Evolutionary conservation across 2,329 filamentous ascomycete genomes (phyloP), one percentile per base, ranked within the genome.

Genomic region (Fusarium illudens): DNA sequence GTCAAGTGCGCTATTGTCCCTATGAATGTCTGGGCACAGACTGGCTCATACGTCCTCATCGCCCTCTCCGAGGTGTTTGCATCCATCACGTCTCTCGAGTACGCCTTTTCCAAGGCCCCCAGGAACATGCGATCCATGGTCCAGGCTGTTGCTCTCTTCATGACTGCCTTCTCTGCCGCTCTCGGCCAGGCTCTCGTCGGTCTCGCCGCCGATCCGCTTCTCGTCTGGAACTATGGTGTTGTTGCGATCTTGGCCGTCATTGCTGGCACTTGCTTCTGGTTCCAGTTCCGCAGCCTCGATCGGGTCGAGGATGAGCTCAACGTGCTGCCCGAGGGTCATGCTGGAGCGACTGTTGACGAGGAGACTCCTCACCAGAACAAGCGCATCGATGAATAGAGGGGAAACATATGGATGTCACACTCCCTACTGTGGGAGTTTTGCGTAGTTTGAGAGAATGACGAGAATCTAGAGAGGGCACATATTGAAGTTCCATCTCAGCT

Each of bases 71-170:
- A 86, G 72, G 83, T 85, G 48, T 79, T 83, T 58, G 81, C 83
- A 1, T 83, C 81, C 59, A 85, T 85, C 67, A 86, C 84, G 1
- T 87, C 85, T 12, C 84, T 92, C 15, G 91, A 94, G 78, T 93
- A 92, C 69, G 91, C 91, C 20, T 93, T 89, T 79, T 90, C 90
- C 73, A 93, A 93, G 77, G 90, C 90, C 0, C 92, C 91, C 9
- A 85, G 84, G 74, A 93, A 92, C 79, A 94, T 94, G 91, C 85
- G 90, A 6, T 90, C 88, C 25, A 84, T 93, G 58, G 89, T 94
- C n/a, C 84, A 85, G 70, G 86, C 87, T 10, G 83, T 93, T 56
- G 87, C 87, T 50, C 85, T 92, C 53, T 90, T 93, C 80, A 90
- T 87, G 80, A 88, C 85, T 34, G 89, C 90, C 49, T 86, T 93